Evolutionary conservation across 2,329 filamentous ascomycete species (phyloP).

Genomic region (Botrytis elliptica): DNA sequence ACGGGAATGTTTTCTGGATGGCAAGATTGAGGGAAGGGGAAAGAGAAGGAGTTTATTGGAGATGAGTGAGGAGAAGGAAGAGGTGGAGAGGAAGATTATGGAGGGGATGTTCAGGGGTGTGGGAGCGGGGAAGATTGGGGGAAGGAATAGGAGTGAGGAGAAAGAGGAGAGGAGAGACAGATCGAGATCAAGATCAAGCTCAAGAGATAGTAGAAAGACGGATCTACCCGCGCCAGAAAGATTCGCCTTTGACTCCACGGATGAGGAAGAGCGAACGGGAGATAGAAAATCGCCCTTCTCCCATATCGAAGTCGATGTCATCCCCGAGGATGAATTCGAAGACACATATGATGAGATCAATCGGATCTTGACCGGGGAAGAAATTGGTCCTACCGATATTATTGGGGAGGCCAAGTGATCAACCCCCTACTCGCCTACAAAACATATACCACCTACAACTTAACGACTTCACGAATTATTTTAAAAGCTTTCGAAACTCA

Average conservation of each 20-base stretch:
- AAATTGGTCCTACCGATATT: neutral
- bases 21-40: neutral
- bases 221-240: neutral
- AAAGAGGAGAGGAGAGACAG: neutral
- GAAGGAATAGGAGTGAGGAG: neutral
- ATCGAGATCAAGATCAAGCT: neutral
- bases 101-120: constrained; percentile 7
- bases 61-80: constrained; percentile 21
- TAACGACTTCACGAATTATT: neutral
- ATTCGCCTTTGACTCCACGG: neutral
- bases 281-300: neutral
- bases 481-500: neutral
- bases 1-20: constrained; percentile 27
- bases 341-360: neutral
- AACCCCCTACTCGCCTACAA: neutral
- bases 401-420: neutral
- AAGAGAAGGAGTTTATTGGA: constrained; percentile 21
- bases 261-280: neutral
- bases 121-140: neutral
- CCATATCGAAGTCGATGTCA: neutral
- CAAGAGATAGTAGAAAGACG: neutral
- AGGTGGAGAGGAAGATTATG: constrained; percentile 13
- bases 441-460: neutral
- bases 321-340: neutral
- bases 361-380: neutral